These are phyloP conservation scores for Inga leiocalycina DNA, from an alignment of 306 rosid genomes.

Conservation along the genomic window DNA sequence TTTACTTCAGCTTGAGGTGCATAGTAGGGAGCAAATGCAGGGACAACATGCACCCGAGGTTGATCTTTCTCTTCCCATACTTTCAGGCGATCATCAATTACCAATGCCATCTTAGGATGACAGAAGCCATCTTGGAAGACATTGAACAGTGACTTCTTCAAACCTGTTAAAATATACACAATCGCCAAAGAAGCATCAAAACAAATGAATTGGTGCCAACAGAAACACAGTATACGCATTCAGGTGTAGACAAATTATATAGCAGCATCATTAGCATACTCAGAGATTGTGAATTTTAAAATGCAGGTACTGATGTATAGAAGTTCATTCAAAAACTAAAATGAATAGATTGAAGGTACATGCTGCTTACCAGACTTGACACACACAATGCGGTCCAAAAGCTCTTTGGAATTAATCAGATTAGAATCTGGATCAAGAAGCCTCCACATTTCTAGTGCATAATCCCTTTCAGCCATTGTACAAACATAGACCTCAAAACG, in stretches of 20 bases:
- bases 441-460: slow-evolving; percentile 99
- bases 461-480: slow-evolving; percentile 99
- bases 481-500: slow-evolving; percentile 99
- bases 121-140: slow-evolving; percentile 90
- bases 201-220: slow-evolving; percentile 21
- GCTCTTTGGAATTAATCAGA: slow-evolving; percentile 84
- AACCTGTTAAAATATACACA: slow-evolving; percentile 55
- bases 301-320: slow-evolving; percentile 10
- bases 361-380: slow-evolving; percentile 85
- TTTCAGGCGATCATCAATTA: slow-evolving; percentile 98
- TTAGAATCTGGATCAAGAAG: slow-evolving; percentile 99
- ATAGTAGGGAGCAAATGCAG: slow-evolving; percentile 98
- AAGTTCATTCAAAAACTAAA: slow-evolving; percentile 27
- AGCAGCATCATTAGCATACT: slow-evolving; percentile 10
- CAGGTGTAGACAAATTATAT: slow-evolving; percentile 21
- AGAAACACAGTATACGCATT: slow-evolving; percentile 19
- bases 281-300: slow-evolving; percentile 6
- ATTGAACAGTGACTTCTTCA: slow-evolving; percentile 85
- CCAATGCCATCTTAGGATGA: slow-evolving; percentile 96
- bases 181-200: slow-evolving; percentile 16
- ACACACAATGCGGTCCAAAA: slow-evolving; percentile 91
- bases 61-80: slow-evolving; percentile 99
- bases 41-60: slow-evolving; percentile 97
- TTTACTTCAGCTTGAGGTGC: slow-evolving; percentile 98
- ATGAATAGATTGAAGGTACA: slow-evolving; percentile 21